A percentile compares a stretch with the other conserved stretches of the same genome.
Evolutionary conservation across 768 basidiomycete species (phyloP).

Genomic region (Leccinum boreale): DNA sequence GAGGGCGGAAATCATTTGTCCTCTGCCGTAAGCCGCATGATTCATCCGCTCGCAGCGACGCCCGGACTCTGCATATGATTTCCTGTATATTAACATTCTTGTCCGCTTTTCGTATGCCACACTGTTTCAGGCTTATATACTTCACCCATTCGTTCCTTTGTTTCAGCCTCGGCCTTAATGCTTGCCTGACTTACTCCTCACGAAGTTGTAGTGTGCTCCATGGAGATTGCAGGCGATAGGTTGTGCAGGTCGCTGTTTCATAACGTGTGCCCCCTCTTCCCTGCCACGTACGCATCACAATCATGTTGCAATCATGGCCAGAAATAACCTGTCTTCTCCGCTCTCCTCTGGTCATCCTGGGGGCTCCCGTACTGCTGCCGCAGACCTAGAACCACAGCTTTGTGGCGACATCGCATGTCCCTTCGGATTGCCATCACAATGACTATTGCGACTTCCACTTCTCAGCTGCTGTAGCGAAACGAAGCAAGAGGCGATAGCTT

Average conservation of each 20-base stretch:
- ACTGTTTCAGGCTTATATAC: constrained; percentile 2
- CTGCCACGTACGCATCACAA: neutral
- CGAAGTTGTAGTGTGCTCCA: neutral
- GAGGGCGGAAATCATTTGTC: neutral
- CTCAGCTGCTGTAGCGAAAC: neutral
- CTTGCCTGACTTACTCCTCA: neutral
- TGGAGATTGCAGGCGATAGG: constrained; percentile 1
- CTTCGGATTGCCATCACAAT: neutral
- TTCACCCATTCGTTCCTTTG: neutral
- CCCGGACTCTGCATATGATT: neutral
- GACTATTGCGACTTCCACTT: neutral
- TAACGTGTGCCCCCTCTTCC: neutral
- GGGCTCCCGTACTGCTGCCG: neutral
- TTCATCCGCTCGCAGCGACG: neutral
- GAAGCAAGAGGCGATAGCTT: neutral
- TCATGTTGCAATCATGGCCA: neutral
- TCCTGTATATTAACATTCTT: neutral
- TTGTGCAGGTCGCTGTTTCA: neutral
- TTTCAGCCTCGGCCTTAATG: neutral
- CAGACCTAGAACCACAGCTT: neutral
- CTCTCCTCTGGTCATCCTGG: neutral
- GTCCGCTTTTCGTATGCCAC: neutral
- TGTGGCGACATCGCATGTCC: neutral
- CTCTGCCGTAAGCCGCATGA: constrained; percentile 10
- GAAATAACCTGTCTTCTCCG: neutral